Percentiles rank a stretch among this genome's conserved stretches.
These are phyloP conservation scores for Solanum virginianum DNA, from an alignment of 257 asterid species.

Conservation along the genomic window DNA sequence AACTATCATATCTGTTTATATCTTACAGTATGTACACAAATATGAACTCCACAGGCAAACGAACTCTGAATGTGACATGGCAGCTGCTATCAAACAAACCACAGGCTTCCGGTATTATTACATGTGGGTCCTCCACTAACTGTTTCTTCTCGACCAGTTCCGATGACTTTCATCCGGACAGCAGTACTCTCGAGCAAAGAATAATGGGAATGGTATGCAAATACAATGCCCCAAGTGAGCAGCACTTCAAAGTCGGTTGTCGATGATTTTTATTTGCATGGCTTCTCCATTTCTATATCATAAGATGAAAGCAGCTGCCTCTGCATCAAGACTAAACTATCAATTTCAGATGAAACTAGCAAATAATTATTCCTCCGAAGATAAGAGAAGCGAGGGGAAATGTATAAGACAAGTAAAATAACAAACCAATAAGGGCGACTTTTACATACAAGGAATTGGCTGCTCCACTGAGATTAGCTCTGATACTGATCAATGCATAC, in stretches of 20 bases:
- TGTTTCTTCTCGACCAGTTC: background rate
- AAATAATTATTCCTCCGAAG: background rate
- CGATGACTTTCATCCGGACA: background rate
- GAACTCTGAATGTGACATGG: slow-evolving; percentile 7
- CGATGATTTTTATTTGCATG: slow-evolving; percentile 21
- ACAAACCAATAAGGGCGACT: background rate
- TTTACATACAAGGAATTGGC: background rate
- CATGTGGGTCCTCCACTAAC: slow-evolving; percentile 5
- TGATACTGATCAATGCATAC: too few species aligned
- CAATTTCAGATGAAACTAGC: background rate
- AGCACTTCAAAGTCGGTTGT: slow-evolving; percentile 19
- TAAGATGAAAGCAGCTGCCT: slow-evolving; percentile 44
- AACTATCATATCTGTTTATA: slow-evolving; percentile 18
- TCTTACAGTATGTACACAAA: slow-evolving; percentile 26
- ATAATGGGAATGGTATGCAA: background rate
- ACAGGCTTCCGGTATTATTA: background rate
- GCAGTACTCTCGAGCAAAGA: background rate
- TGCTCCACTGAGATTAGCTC: too few species aligned
- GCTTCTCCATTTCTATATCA: slow-evolving; percentile 37
- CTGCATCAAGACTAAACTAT: slow-evolving; percentile 18
- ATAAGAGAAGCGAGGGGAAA: background rate
- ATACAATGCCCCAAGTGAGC: slow-evolving; percentile 9
- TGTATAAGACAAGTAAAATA: background rate
- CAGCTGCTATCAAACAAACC: slow-evolving; percentile 21
- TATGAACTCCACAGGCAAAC: slow-evolving; percentile 8